Conservation (phyloP, 2,329 filamentous ascomycete genomes). For the Endoconidiophora laricicola region DNA sequence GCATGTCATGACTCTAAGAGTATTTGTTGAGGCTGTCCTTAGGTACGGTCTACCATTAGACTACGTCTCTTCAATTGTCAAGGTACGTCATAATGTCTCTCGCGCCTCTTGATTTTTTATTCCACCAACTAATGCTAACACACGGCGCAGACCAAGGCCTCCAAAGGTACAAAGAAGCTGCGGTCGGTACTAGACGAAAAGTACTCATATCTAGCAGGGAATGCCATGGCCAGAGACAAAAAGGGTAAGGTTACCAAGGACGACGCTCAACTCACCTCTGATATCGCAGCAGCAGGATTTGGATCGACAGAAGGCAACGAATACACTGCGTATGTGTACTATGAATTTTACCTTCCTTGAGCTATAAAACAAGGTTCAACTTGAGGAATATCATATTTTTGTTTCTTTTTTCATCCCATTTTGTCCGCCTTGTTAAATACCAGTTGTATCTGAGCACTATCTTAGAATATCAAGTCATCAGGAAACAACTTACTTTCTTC, state of each 20-base stretch:
- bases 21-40: conserved; percentile 97
- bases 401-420: background rate
- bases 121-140: background rate
- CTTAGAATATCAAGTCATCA: too few relatives aligned
- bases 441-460: too few relatives aligned
- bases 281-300: conserved; percentile 64
- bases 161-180: conserved; percentile 67
- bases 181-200: conserved; percentile 63
- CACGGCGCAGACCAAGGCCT: conserved; percentile 23
- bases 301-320: conserved; percentile 56
- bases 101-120: too few relatives aligned
- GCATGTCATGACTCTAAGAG: conserved; percentile 74
- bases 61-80: conserved; percentile 69
- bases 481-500: too few relatives aligned
- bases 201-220: conserved; percentile 86
- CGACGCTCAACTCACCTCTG: conserved; percentile 59
- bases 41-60: conserved; percentile 84
- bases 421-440: background rate
- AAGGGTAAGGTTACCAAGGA: conserved; percentile 84
- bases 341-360: conserved; percentile 67
- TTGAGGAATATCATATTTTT: background rate
- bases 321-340: conserved; percentile 94
- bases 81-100: conserved; percentile 41
- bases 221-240: conserved; percentile 87
- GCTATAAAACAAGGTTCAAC: background rate